These are phyloP conservation scores for Yamadazyma atlantica DNA, from an alignment of 1,139 yeast genomes.

Conservation along the genomic window DNA sequence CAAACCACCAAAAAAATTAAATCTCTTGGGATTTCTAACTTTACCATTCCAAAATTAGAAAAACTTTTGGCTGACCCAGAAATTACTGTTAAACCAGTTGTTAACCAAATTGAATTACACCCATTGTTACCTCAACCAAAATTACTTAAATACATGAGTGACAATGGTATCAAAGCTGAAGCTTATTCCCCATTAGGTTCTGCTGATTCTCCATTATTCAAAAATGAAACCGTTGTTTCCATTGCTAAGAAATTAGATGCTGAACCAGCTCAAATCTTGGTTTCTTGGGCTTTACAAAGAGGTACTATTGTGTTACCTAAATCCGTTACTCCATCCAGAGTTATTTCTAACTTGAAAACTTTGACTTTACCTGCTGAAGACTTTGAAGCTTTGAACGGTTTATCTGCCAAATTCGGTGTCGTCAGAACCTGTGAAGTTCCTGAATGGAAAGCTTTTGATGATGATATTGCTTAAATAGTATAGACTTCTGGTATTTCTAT, in stretches of 20 bases:
- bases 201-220: conserved; percentile 50
- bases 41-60: conserved; percentile 45
- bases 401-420: conserved; percentile 30
- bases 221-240: conserved; percentile 37
- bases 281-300: conserved; percentile 55
- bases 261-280: conserved; percentile 45
- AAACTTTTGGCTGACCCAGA: conserved; percentile 47
- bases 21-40: conserved; percentile 65
- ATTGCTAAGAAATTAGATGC: conserved; percentile 47
- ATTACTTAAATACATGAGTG: conserved; percentile 41
- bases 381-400: conserved; percentile 30
- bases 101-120: conserved; percentile 60
- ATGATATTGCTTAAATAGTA: conserved; percentile 12
- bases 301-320: conserved; percentile 56
- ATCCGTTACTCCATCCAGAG: conserved; percentile 41
- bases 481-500: conserved; percentile 1
- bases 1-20: conserved; percentile 55
- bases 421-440: conserved; percentile 29
- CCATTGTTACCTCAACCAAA: conserved; percentile 57
- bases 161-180: conserved; percentile 46
- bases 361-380: conserved; percentile 32
- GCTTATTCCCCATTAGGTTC: conserved; percentile 67
- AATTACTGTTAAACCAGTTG: conserved; percentile 45
- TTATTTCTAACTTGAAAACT: conserved; percentile 33
- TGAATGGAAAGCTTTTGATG: conserved; percentile 24